phyloP scores from a whole-genome alignment of 2,329 filamentous ascomycete genomes.

The Dichotomopilus funicola region DNA sequence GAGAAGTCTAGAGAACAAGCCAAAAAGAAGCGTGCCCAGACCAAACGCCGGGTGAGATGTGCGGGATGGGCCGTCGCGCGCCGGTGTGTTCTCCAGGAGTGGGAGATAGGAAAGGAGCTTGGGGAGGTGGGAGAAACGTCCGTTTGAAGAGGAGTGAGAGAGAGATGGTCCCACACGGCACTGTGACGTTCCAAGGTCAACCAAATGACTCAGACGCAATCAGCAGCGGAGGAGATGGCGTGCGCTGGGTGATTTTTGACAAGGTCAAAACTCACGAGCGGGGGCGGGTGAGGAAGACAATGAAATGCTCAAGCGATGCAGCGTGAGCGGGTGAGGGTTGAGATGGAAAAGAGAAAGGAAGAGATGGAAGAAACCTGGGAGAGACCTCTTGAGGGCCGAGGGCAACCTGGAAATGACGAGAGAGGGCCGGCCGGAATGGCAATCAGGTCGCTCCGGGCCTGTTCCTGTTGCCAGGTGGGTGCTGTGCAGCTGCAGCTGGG shows the following conservation, averaged over 20 bases:
- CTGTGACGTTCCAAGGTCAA: constrained; percentile 26
- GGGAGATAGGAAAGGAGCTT: constrained; percentile 1
- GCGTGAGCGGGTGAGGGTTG: constrained; percentile 3
- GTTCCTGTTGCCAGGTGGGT: constrained; percentile 14
- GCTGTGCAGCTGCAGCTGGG: constrained; percentile 3
- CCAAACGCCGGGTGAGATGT: too few relatives aligned
- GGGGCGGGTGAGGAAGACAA: not conserved
- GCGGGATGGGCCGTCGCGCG: not conserved
- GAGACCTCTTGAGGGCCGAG: not conserved
- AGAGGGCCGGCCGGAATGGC: constrained; percentile 4
- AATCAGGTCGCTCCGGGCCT: constrained; percentile 9
- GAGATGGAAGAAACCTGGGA: constrained; percentile 16
- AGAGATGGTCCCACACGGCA: constrained; percentile 21
- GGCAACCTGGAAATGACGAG: not conserved
- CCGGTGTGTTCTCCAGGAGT: not conserved
- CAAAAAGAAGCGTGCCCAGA: too few relatives aligned
- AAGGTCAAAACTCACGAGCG: not conserved
- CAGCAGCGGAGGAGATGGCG: constrained; percentile 13
- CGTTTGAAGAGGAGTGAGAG: not conserved
- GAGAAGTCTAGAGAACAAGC: too few relatives aligned
- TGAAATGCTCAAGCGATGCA: not conserved
- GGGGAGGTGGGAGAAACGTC: not conserved
- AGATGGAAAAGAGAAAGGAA: constrained; percentile 11
- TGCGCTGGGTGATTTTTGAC: constrained; percentile 6
- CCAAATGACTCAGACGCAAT: constrained; percentile 28